A percentile compares a stretch with the other conserved stretches of the same genome.
phyloP scores from a whole-genome alignment of 305 asterid species.

The Lippia alba region DNA sequence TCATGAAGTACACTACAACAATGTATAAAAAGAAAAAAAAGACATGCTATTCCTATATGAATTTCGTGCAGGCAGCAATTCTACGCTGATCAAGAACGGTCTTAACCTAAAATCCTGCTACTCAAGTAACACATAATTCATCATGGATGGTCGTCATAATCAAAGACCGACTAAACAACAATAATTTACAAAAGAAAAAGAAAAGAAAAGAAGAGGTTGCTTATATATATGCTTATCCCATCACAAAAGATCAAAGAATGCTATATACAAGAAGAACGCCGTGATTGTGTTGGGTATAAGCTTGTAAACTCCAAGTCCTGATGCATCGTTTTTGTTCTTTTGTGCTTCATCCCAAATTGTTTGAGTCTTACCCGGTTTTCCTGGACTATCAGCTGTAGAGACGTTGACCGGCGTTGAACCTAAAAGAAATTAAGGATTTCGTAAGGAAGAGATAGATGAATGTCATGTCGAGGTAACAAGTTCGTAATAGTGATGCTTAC shows the following conservation, averaged over 20 bases:
- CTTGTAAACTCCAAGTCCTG: conserved; percentile 2
- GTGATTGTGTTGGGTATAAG: conserved; percentile 31
- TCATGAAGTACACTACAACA: background rate
- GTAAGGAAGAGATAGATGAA: background rate
- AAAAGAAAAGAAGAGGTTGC: background rate
- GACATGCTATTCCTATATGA: conserved; percentile 9
- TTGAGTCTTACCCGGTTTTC: conserved; percentile 44
- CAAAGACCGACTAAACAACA: conserved; percentile 6
- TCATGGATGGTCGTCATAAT: conserved; percentile 3
- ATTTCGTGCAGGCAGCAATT: conserved; percentile 20
- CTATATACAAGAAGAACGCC: conserved; percentile 41
- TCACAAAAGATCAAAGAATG: conserved; percentile 40
- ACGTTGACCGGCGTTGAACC: conserved; percentile 59
- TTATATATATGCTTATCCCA: conserved; percentile 14
- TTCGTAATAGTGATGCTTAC: conserved; percentile 38
- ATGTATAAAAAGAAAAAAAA: background rate
- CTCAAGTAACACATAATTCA: conserved; percentile 29
- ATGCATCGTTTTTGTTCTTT: conserved; percentile 37
- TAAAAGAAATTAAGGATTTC: conserved; percentile 13
- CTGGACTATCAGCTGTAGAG: conserved; percentile 40
- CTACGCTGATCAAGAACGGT: background rate
- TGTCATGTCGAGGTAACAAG: too few relatives aligned
- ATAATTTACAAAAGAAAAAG: background rate
- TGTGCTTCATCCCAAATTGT: conserved; percentile 49
- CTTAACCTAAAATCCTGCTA: conserved; percentile 23